Evolutionary conservation across 345 rosid species (phyloP), one percentile per base, ranked within the genome.

Genomic region (Eutrema yunnanense): DNA sequence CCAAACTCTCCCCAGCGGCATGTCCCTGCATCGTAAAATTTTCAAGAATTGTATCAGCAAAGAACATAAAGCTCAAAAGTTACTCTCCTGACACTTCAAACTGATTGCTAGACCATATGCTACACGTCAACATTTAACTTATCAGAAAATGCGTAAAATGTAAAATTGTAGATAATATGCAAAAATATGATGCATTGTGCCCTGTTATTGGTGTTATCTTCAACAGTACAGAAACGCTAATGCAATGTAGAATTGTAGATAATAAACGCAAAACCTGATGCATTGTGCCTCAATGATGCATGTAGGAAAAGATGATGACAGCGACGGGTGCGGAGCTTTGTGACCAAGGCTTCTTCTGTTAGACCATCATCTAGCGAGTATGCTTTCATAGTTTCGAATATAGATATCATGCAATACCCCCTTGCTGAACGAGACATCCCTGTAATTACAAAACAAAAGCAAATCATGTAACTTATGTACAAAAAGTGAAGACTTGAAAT

Each of bases 1-100:
- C 99, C 99, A 72, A 81, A 95, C 80, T 92, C 99, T 79, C 97
- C 96, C 99, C 99, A 95, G n/a, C 90, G 86, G 53, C 84, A 86
- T 11, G 97, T 95, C 68, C 96, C 99, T 95, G 76, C 69, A 76
- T 19, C 37, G 32, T 47, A 62, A 19, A 11, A 2, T 40, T 16
- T 14, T 26, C 41, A 40, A 63, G 26, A 69, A 76, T 22, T 53
- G 51, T 43, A 53, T 63, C 51, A 59, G 0, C 19, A 10, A 26
- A 51, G 22, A 32, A 26, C 3, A 59, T 34, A 9, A 11, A 32
- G 27, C 63, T 67, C 9, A 67, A 29, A 36, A 46, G 4, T 57
- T 27, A 3, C 42, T 30, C 65, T 53, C 30, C 27, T 12, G 34
- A 53, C 13, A 26, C 14, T 63, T 14, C 8, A 54, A 38, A 56